Conservation (phyloP, 2,329 filamentous ascomycete species). For the Dichotomopilus funicola region DNA sequence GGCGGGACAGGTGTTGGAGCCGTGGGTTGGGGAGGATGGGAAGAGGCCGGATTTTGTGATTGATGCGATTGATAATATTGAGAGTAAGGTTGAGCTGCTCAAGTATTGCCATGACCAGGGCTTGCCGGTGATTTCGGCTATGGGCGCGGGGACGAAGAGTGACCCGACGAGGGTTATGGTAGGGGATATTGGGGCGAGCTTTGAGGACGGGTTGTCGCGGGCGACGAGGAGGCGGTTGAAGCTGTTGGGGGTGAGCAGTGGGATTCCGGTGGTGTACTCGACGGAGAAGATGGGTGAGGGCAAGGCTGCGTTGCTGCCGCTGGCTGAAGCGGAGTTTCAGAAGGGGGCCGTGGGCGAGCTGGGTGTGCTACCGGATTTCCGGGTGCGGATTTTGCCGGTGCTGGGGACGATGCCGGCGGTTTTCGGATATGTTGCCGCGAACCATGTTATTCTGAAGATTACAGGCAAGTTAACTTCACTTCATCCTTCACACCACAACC, state of each 20-base stretch:
- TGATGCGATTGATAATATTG: slow-evolving; percentile 97
- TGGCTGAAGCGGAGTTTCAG: slow-evolving; percentile 79
- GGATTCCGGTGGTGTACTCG: slow-evolving; percentile 88
- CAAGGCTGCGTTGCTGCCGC: slow-evolving; percentile 81
- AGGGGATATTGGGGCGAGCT: slow-evolving; percentile 82
- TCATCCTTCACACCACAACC: neutral
- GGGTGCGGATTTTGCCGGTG: slow-evolving; percentile 89
- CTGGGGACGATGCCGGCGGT: slow-evolving; percentile 96
- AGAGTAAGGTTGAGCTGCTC: slow-evolving; percentile 86
- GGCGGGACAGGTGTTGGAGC: slow-evolving; percentile 60
- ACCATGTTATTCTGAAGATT: slow-evolving; percentile 82
- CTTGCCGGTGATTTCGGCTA: slow-evolving; percentile 82
- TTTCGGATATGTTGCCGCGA: slow-evolving; percentile 86
- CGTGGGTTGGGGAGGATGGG: slow-evolving; percentile 53
- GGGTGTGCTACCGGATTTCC: slow-evolving; percentile 83
- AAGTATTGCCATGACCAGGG: slow-evolving; percentile 76
- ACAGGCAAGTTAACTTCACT: slow-evolving; percentile 32
- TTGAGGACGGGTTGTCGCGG: slow-evolving; percentile 82
- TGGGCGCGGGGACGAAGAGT: slow-evolving; percentile 95
- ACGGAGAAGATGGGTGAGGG: slow-evolving; percentile 84
- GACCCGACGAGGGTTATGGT: slow-evolving; percentile 77
- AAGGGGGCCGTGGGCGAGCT: slow-evolving; percentile 84
- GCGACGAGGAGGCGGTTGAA: slow-evolving; percentile 76
- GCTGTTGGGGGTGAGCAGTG: slow-evolving; percentile 67
- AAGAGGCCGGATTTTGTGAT: slow-evolving; percentile 79